Evolutionary conservation across 1,284 basidiomycete species (phyloP), one percentile per base, ranked within the genome.

Genomic region (Ganoderma sinense): DNA sequence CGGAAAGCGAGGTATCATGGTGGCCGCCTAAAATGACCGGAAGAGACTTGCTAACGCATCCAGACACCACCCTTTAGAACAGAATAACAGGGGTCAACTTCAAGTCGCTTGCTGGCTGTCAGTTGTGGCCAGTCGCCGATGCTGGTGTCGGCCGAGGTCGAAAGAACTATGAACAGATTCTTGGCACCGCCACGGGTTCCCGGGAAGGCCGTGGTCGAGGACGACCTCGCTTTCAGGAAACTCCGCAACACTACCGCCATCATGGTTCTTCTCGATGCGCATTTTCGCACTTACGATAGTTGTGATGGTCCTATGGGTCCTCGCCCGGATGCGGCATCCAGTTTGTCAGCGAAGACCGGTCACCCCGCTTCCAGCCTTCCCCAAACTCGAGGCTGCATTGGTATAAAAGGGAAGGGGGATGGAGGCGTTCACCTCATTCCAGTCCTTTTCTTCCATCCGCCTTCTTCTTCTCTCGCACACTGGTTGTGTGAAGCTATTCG

Each of bases 401-500:
- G 60, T 66, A 69, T 69, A 69, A 41, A 63, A 59, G 61, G 48
- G 26, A 33, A 14, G 1, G 11, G 26, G 1, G 14, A 18, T 7
- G 31, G 26, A 23, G 26, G 59, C 4, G 31, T 13, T 18, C n/a
- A 58, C 14, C 55, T 36, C 61, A 66, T 58, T 69, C 68, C 61
- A 66, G 51, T 69, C 68, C 53, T 55, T 62, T 69, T 69, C 64
- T 66, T 43, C 29, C 64, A 51, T 51, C 33, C 43, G 36, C n/a
- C 53, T 23, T 43, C 26, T 23, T 43, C 26, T 51, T 36, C 39
- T 4, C 39, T 62, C 39, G 45, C 68, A 66, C 64, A 69, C 68
- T 58, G 68, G 68, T 31, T 66, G 68, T 69, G 68, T 61, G 31
- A 51, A 41, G 61, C 59, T 61, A 66, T 36, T 55, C 53, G 58